Evolutionary conservation across 352 stramenopile species (phyloP), one percentile per base, ranked within the genome.

Genomic region (Phytophthora fragariaefolia): DNA sequence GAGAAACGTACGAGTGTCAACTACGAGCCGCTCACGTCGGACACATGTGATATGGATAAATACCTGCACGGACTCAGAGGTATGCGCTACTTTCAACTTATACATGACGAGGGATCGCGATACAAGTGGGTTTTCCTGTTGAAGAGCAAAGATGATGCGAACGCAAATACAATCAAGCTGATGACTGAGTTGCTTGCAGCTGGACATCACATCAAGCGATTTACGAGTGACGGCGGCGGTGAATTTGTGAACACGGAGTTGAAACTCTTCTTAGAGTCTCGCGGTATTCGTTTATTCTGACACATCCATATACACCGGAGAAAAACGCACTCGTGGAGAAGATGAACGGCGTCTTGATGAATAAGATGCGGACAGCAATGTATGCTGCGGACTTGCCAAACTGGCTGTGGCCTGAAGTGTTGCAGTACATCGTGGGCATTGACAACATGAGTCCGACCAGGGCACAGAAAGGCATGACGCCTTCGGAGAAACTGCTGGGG

Each of bases 201-300:
- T 27, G 36, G 27, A 15, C 43, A 58, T 17, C 15, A 12, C 7
- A 55, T 58, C 2, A 47, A 63, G 12, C 58, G n/a, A 2, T 63
- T 63, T 3, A 49, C 34, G 1, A 63, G 52, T 20, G 61, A 63
- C 26, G 52, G 61, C 1, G 61, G 61, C 0, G 52, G 61, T 20
- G 58, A 66, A n/a, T 63, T 63, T 30, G 34, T 53, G 0, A 69
- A 53, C n/a, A 6, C 15, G 6, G 12, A 42, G 13, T 6, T 42
- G 12, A 42, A 42, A 17, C 3, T 17, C 4, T 42, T 42, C 34
- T 4, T 42, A 2, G 3, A 55, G 24, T 36, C 13, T 18, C 12
- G 32, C 27, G 17, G 24, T 6, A 69, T 69, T 36, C 6, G 24
- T 58, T 60, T 12, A 24, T 64, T 15, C 61, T 53, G 0, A 63